phyloP scores from a whole-genome alignment of 805 yeast genomes.

The Zygoascus biomembranicola region DNA sequence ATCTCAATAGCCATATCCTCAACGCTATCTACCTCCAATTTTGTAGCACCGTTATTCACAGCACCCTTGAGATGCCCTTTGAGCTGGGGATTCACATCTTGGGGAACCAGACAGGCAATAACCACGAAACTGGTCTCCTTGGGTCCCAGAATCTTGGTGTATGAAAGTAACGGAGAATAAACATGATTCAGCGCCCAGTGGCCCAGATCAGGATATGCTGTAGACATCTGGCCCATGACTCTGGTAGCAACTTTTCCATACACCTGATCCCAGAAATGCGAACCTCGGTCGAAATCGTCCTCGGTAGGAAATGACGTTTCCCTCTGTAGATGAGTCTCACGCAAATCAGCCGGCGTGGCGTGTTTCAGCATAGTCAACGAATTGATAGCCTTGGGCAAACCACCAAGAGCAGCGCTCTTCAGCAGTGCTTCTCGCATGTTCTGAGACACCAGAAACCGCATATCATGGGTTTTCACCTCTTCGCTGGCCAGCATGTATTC shows the following conservation, averaged over 20 bases:
- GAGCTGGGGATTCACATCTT: slow-evolving; percentile 86
- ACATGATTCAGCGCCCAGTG: slow-evolving; percentile 61
- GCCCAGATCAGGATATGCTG: slow-evolving; percentile 84
- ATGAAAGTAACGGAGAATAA: slow-evolving; percentile 71
- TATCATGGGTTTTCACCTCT: slow-evolving; percentile 2
- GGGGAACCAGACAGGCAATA: slow-evolving; percentile 76
- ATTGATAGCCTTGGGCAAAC: slow-evolving; percentile 80
- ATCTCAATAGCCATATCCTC: slow-evolving; percentile 56
- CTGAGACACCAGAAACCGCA: slow-evolving; percentile 33
- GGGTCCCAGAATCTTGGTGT: slow-evolving; percentile 49
- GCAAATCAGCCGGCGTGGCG: slow-evolving; percentile 50
- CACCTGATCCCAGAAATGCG: slow-evolving; percentile 59
- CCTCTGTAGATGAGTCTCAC: slow-evolving; percentile 24
- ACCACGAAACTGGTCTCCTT: slow-evolving; percentile 71
- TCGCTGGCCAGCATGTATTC: slow-evolving; percentile 48
- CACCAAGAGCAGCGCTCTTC: slow-evolving; percentile 71
- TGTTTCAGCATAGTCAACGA: slow-evolving; percentile 56
- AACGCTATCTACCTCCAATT: slow-evolving; percentile 51
- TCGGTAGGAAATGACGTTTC: slow-evolving; percentile 15
- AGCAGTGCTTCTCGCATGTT: slow-evolving; percentile 69
- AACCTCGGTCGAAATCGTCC: slow-evolving; percentile 39
- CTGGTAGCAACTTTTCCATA: slow-evolving; percentile 69
- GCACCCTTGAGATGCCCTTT: slow-evolving; percentile 91
- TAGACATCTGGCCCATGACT: slow-evolving; percentile 55
- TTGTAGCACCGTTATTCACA: slow-evolving; percentile 62